Base-by-base conservation (phyloP, 768 basidiomycete genomes). In the Lyophyllum shimeji region DNA sequence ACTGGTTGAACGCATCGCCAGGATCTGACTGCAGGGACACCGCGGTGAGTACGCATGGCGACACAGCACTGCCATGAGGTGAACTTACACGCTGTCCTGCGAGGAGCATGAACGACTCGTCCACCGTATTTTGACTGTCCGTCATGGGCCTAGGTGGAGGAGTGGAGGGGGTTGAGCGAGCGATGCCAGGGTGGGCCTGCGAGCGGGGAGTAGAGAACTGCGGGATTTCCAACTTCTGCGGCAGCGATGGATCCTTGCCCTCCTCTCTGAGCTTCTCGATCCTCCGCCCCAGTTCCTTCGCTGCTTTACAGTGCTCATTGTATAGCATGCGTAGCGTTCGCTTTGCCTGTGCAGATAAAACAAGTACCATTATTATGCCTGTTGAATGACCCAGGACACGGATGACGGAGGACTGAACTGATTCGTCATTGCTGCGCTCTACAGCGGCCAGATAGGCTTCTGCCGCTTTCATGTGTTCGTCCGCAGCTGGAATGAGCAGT, bases 51-150 rank as follows among this genome's bases (percentile, higher is more conserved):
- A 44, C 42, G 55, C 42, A 52, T 46, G 42, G 29, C 62, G 37
- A 62, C 9, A 39, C 57, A 47, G 42, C 52, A 43, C 40, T 40
- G 20, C 39, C 20, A 58, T 23, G 49, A 48, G 52, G 46, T 40
- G 2, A n/a, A 76, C 83, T 63, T 64, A 90, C 89, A 62, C 84
- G 80, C 67, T 92, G 90, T 17, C 89, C 90, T 25, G 75, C 80
- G 2, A 93, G 76, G 1, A 94, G 77, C 91, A 94, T 92, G 63
- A 93, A 94, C 0, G 92, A 93, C 66, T 93, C 92, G 46, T 93
- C 92, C 1, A 89, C 88, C 1, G 85, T 82, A 57, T 82, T 82
- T 59, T 80, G 76, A 25, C 82, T 81, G 58, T 88, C 79, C 53
- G 74, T 69, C 76, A 82, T 74, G 8, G 73, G 72, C 21, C 75